Percentiles rank a stretch among this genome's conserved stretches.
Evolutionary conservation across 805 yeast genomes (phyloP).

Genomic region (Metschnikowia corniflorae): DNA sequence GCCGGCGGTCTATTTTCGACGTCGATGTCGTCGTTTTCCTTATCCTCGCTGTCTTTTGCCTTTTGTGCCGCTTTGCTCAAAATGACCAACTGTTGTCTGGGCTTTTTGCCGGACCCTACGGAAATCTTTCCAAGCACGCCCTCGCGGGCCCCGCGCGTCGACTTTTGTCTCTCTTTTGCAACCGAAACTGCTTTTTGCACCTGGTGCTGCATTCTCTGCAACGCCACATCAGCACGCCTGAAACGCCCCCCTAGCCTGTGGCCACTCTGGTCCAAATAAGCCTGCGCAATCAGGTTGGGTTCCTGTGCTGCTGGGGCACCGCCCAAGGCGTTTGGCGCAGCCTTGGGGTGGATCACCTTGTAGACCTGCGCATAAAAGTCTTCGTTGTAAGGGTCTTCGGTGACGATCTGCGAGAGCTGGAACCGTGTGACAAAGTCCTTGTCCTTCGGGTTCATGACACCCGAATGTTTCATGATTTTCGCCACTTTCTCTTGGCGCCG

Average conservation of each 20-base stretch:
- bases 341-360: conserved; percentile 51
- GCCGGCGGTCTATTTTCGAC: conserved; percentile 6
- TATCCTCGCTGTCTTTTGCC: conserved; percentile 24
- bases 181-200: conserved; percentile 94
- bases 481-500: conserved; percentile 72
- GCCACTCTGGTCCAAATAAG: conserved; percentile 87
- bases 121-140: conserved; percentile 91
- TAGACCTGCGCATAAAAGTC: conserved; percentile 95
- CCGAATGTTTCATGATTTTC: conserved; percentile 76
- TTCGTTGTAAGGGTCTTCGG: conserved; percentile 95
- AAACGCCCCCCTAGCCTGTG: conserved; percentile 84
- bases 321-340: conserved; percentile 12
- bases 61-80: conserved; percentile 49
- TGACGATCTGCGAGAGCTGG: conserved; percentile 91
- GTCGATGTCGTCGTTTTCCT: conserved; percentile 16
- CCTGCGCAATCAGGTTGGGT: conserved; percentile 83
- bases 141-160: conserved; percentile 61
- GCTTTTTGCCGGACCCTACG: conserved; percentile 74
- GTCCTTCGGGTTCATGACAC: conserved; percentile 96
- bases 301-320: conserved; percentile 40
- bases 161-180: conserved; percentile 82
- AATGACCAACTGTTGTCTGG: conserved; percentile 78
- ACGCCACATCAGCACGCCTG: conserved; percentile 82
- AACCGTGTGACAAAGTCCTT: conserved; percentile 92
- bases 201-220: conserved; percentile 97